Evolutionary conservation across 345 rosid species (phyloP).

Genomic region (Linum tenue): DNA sequence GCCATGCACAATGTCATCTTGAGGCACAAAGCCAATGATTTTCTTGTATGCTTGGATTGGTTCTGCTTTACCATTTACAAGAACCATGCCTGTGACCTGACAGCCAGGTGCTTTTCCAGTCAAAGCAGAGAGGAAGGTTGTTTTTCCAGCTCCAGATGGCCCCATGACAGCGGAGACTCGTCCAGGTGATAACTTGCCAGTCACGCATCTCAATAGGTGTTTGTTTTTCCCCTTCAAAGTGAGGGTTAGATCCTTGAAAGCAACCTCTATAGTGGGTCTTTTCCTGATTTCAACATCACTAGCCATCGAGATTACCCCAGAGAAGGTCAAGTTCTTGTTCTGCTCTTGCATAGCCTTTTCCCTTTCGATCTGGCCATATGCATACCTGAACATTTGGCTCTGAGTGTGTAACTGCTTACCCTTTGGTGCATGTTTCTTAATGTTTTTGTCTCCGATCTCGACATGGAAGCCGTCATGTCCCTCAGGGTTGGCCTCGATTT

Average conservation of each 20-base stretch:
- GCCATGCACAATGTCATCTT: constrained; percentile 98
- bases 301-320: constrained; percentile 89
- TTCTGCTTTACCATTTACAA: constrained; percentile 70
- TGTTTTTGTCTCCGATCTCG: constrained; percentile 69
- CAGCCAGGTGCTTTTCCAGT: constrained; percentile 86
- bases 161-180: constrained; percentile 98
- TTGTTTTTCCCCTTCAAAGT: constrained; percentile 72
- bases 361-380: constrained; percentile 85
- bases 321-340: constrained; percentile 76
- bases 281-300: constrained; percentile 56
- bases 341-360: constrained; percentile 88
- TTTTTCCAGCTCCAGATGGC: constrained; percentile 98
- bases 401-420: constrained; percentile 79
- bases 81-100: constrained; percentile 56
- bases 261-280: constrained; percentile 70
- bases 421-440: constrained; percentile 59
- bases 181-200: constrained; percentile 86
- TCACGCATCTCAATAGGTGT: constrained; percentile 75
- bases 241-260: constrained; percentile 71
- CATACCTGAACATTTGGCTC: constrained; percentile 93
- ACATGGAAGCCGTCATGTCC: constrained; percentile 59
- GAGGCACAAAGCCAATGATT: constrained; percentile 93
- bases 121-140: constrained; percentile 90
- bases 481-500: constrained; percentile 67
- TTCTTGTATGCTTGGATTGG: constrained; percentile 80